Conservation (phyloP, 208 protist species). For the Wallacemonas sp. region DNA sequence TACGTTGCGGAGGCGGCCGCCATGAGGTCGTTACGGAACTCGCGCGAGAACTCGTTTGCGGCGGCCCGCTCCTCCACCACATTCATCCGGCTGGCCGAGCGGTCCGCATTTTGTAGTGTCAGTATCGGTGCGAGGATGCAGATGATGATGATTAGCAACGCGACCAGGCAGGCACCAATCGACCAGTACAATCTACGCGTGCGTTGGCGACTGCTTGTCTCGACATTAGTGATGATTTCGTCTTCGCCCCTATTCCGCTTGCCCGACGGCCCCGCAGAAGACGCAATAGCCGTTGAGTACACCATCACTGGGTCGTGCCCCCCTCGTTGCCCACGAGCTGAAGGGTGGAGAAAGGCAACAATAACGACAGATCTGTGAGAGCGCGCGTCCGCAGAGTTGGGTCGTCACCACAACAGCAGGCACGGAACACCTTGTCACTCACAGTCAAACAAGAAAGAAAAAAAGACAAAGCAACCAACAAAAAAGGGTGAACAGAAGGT, state of each 20-base stretch:
- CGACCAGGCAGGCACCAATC: slow-evolving; percentile 1
- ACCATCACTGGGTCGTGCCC: no score
- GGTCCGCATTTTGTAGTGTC: slow-evolving; percentile 9
- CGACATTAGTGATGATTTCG: not conserved
- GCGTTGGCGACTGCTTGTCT: not conserved
- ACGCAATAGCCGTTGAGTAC: no score
- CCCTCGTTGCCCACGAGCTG: no score
- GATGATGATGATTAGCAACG: not conserved
- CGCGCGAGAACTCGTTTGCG: slow-evolving; percentile 7
- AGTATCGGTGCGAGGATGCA: slow-evolving; percentile 12
- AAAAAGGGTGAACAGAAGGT: not conserved
- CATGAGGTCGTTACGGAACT: slow-evolving; percentile 21
- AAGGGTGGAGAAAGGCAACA: no score
- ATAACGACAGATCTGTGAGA: no score
- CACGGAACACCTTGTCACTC: no score
- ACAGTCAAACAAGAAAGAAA: not conserved
- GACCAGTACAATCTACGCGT: not conserved
- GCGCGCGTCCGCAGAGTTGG: no score
- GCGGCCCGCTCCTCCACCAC: slow-evolving; percentile 11
- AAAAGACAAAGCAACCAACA: not conserved
- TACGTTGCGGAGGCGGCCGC: slow-evolving; percentile 19
- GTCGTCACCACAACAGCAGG: no score
- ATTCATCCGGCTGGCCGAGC: not conserved
- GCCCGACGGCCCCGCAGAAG: not conserved
- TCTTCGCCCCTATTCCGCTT: not conserved